phyloP scores from a whole-genome alignment of 2,329 filamentous ascomycete species.

The Ophiostoma novo-ulmi region DNA sequence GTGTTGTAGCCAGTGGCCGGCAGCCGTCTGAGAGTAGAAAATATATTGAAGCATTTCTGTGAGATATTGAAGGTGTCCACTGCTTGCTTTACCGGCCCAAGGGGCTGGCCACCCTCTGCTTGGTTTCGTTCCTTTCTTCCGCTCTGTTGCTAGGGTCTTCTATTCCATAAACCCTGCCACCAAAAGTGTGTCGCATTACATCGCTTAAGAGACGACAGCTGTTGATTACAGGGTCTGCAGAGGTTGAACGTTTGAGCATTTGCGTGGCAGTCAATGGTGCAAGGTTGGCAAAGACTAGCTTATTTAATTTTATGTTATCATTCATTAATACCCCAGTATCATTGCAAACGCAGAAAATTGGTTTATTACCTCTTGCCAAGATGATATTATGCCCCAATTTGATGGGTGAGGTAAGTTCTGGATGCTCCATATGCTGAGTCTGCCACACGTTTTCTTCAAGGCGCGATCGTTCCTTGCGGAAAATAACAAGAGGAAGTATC shows the following conservation, averaged over 20 bases:
- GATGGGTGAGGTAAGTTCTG: background rate
- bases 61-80: background rate
- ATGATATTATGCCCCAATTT: background rate
- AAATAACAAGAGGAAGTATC: background rate
- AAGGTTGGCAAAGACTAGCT: background rate
- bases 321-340: background rate
- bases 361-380: background rate
- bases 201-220: background rate
- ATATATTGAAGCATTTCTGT: background rate
- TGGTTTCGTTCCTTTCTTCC: slow-evolving; percentile 1
- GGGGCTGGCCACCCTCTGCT: slow-evolving; percentile 2
- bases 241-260: background rate
- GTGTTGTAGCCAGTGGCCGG: background rate
- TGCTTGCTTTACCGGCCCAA: slow-evolving; percentile 5
- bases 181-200: background rate
- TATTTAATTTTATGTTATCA: background rate
- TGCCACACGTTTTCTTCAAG: background rate
- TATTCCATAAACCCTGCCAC: background rate
- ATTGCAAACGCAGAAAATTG: background rate
- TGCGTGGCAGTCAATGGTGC: background rate
- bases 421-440: background rate
- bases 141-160: background rate
- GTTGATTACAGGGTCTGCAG: background rate
- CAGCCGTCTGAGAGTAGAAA: background rate
- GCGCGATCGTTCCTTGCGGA: background rate